phyloP scores from a whole-genome alignment of 192 early-diverging fungal species.

The Backusella tuberculispora region DNA sequence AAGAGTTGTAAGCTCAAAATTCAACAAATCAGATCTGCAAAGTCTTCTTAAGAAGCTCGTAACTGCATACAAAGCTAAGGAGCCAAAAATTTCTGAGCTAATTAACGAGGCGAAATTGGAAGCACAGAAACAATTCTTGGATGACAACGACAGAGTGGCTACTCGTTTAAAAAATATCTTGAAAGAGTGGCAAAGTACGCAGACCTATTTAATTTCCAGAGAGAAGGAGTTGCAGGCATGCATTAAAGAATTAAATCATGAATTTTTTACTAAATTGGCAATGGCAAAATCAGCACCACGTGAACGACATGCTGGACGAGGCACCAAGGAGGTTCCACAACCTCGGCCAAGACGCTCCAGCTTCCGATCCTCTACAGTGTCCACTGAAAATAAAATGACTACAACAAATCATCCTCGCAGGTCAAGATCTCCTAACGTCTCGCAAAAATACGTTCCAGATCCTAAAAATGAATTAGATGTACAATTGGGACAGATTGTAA shows the following conservation, averaged over 20 bases:
- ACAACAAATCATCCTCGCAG: constrained; percentile 2
- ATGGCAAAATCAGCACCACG: constrained; percentile 24
- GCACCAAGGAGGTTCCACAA: neutral
- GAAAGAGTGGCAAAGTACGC: constrained; percentile 50
- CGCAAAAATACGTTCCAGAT: constrained; percentile 39
- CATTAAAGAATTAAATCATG: constrained; percentile 39
- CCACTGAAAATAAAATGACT: constrained; percentile 22
- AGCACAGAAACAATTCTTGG: constrained; percentile 35
- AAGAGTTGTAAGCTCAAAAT: constrained; percentile 23
- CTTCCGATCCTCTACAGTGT: constrained; percentile 22
- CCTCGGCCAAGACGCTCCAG: constrained; percentile 6
- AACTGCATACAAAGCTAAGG: constrained; percentile 14
- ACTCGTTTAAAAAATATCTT: constrained; percentile 45
- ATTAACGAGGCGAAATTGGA: constrained; percentile 18
- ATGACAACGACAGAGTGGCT: constrained; percentile 41
- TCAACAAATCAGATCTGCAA: constrained; percentile 43
- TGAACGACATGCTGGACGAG: neutral
- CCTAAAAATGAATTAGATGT: constrained; percentile 58
- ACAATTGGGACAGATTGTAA: constrained; percentile 60
- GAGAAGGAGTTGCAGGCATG: constrained; percentile 47
- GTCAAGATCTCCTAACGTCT: constrained; percentile 17
- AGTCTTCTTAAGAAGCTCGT: constrained; percentile 29
- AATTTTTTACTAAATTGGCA: constrained; percentile 41
- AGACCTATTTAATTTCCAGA: constrained; percentile 42
- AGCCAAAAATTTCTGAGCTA: constrained; percentile 18